Evolutionary conservation across 2,329 filamentous ascomycete species (phyloP).

Genomic region (Beauveria caledonica): DNA sequence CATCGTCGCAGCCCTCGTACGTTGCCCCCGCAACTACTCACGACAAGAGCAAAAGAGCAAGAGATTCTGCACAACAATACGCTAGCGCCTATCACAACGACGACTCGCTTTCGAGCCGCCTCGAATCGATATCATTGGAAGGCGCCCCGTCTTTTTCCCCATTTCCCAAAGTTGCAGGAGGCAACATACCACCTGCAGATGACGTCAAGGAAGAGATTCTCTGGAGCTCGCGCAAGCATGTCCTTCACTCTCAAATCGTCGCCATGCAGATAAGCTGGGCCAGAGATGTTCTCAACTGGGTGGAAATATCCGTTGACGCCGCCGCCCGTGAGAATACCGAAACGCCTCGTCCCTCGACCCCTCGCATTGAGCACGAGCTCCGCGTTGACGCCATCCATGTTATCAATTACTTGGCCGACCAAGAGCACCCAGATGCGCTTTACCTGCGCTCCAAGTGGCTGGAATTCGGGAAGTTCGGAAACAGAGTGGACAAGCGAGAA

Average conservation of each 20-base stretch:
- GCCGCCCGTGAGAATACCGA: slow-evolving; percentile 53
- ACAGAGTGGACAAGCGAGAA: slow-evolving; percentile 86
- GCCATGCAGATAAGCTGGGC: slow-evolving; percentile 97
- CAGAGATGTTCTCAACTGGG: slow-evolving; percentile 81
- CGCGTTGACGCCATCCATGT: slow-evolving; percentile 86
- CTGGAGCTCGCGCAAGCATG: slow-evolving; percentile 72
- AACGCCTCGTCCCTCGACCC: slow-evolving; percentile 61
- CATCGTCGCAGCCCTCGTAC: slow-evolving; percentile 19
- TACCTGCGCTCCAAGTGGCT: slow-evolving; percentile 96
- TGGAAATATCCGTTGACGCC: slow-evolving; percentile 74
- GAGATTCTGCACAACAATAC: not conserved
- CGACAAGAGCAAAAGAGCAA: slow-evolving; percentile 18
- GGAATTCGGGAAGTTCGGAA: slow-evolving; percentile 94
- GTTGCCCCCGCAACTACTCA: slow-evolving; percentile 27
- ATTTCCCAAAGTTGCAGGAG: slow-evolving; percentile 78
- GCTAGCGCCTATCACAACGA: slow-evolving; percentile 30
- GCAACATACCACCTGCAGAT: slow-evolving; percentile 87
- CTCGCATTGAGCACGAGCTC: slow-evolving; percentile 80
- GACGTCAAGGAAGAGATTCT: slow-evolving; percentile 88
- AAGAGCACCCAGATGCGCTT: slow-evolving; percentile 85
- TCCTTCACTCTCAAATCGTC: slow-evolving; percentile 88
- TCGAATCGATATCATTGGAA: slow-evolving; percentile 40
- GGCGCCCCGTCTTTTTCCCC: slow-evolving; percentile 72
- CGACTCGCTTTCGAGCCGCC: slow-evolving; percentile 27
- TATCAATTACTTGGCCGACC: slow-evolving; percentile 79